Percentiles rank a stretch among this genome's conserved stretches.
Conservation (phyloP, 2,329 filamentous ascomycete species). For the Talaromyces sp. region DNA sequence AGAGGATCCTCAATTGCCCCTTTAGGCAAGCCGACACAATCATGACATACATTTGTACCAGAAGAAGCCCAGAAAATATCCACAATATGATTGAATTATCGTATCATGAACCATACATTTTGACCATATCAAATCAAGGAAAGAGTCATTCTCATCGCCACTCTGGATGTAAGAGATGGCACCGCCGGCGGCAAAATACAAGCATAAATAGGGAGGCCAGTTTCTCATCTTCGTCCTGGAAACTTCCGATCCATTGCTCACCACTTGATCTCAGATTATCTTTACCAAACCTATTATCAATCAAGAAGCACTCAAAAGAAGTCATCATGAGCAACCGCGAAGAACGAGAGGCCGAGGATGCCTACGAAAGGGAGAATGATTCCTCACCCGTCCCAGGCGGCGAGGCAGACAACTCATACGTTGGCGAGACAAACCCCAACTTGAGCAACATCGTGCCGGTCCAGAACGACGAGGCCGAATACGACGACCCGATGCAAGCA, state of each 20-base stretch:
- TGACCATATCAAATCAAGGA: neutral
- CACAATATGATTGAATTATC: neutral
- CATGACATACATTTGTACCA: neutral
- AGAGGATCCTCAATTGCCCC: neutral
- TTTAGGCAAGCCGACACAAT: neutral
- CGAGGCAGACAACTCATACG: slow-evolving; percentile 28
- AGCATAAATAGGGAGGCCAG: slow-evolving; percentile 15
- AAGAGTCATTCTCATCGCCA: neutral
- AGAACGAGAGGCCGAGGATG: slow-evolving; percentile 32
- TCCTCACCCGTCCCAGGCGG: slow-evolving; percentile 26
- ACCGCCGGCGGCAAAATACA: neutral
- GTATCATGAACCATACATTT: slow-evolving; percentile 5
- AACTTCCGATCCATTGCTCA: neutral
- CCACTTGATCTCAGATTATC: neutral
- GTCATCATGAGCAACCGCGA: slow-evolving; percentile 26
- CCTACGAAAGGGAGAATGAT: slow-evolving; percentile 32
- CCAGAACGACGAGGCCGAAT: slow-evolving; percentile 26
- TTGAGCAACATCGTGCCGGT: slow-evolving; percentile 26
- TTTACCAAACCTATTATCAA: neutral
- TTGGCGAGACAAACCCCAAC: slow-evolving; percentile 23
- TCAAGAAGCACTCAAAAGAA: neutral
- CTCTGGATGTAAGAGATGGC: neutral
- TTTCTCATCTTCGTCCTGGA: neutral
- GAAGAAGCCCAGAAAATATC: neutral
- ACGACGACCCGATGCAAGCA: slow-evolving; percentile 33